A percentile compares a stretch with the other conserved stretches of the same genome.
phyloP scores from a whole-genome alignment of 164 flowering plant genomes.

The Chimonanthus praecox region DNA sequence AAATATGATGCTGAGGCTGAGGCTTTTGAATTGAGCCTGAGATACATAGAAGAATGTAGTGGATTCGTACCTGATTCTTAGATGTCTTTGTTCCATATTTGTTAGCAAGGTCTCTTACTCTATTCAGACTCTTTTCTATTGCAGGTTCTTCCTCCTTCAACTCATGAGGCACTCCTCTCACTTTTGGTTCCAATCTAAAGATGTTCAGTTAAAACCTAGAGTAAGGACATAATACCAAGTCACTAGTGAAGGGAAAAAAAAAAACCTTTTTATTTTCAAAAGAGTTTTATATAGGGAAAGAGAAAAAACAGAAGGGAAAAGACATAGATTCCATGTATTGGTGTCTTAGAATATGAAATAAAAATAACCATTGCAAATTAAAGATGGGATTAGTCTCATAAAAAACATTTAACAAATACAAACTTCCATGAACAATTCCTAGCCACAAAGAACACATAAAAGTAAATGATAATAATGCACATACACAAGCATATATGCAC shows the following conservation, averaged over 20 bases:
- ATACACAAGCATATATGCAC: neutral
- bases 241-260: neutral
- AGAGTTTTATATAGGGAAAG: neutral
- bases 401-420: too few relatives aligned
- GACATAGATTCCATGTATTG: neutral
- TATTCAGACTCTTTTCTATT: constrained; percentile 18
- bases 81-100: constrained; percentile 48
- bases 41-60: neutral
- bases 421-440: too few relatives aligned
- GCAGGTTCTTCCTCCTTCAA: constrained; percentile 23
- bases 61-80: constrained; percentile 31
- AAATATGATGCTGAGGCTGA: too few relatives aligned
- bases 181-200: constrained; percentile 66
- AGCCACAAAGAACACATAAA: too few relatives aligned
- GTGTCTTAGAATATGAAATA: neutral
- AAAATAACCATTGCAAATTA: neutral
- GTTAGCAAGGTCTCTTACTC: constrained; percentile 20
- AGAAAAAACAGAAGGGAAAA: neutral
- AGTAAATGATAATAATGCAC: neutral
- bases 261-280: neutral
- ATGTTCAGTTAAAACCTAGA: constrained; percentile 36
- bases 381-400: too few relatives aligned
- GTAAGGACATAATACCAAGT: neutral
- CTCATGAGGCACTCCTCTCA: constrained; percentile 21
- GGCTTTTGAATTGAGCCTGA: too few relatives aligned